Evolutionary conservation across 2,329 filamentous ascomycete species (phyloP).

Genomic region (Aspergillus japonicus): DNA sequence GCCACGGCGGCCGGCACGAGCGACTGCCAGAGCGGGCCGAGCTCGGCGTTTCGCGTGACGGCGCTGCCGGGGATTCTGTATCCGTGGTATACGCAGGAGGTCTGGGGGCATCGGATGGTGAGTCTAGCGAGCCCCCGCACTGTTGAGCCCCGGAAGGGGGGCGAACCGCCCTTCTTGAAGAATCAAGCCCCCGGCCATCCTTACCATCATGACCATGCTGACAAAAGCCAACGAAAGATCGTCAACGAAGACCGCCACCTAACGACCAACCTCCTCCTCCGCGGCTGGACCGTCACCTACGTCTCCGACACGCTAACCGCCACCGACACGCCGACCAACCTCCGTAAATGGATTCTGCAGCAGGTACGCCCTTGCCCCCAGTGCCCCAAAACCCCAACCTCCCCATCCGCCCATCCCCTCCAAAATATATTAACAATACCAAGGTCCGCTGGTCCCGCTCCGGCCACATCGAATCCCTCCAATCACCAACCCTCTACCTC

Average conservation of each 20-base stretch:
- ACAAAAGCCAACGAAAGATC: conserved; percentile 14
- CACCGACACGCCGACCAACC: conserved; percentile 39
- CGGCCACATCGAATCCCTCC: conserved; percentile 38
- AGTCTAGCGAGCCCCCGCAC: too few relatives aligned
- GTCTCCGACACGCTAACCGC: conserved; percentile 34
- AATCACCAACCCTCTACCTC: conserved; percentile 35
- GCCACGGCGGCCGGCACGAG: conserved; percentile 29
- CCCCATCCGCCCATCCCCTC: not conserved
- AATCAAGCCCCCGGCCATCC: too few relatives aligned
- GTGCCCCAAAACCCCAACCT: not conserved
- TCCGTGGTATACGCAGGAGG: conserved; percentile 39
- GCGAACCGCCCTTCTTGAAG: too few relatives aligned
- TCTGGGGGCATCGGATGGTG: conserved; percentile 35
- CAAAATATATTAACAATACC: not conserved
- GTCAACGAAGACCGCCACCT: conserved; percentile 43
- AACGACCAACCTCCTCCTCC: conserved; percentile 36
- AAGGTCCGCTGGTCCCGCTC: conserved; percentile 37
- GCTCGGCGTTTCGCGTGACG: conserved; percentile 35
- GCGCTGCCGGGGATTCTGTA: conserved; percentile 33
- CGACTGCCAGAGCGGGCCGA: conserved; percentile 41
- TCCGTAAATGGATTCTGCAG: conserved; percentile 37
- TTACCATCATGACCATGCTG: too few relatives aligned
- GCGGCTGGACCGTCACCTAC: conserved; percentile 36
- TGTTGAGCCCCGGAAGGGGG: too few relatives aligned
- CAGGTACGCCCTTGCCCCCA: conserved; percentile 18